Evolutionary conservation across 495 filamentous ascomycete genomes (phyloP).

Genomic region (Jackrogersella minutella): DNA sequence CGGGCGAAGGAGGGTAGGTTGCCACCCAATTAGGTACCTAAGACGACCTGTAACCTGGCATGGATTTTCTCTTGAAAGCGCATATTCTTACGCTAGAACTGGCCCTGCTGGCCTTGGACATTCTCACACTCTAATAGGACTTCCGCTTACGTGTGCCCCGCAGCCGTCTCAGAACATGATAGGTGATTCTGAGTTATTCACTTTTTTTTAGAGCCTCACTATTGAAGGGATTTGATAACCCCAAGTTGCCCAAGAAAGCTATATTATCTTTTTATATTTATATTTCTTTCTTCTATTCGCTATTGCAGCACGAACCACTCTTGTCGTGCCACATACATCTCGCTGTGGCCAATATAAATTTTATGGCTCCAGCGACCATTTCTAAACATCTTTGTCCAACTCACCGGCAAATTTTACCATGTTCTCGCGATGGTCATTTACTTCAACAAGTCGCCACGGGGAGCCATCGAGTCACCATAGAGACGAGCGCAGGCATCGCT

Average conservation of each 20-base stretch:
- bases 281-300: constrained; percentile 6
- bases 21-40: constrained; percentile 32
- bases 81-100: constrained; percentile 16
- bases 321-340: constrained; percentile 26
- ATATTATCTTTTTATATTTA: not conserved
- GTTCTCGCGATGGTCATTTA: constrained; percentile 28
- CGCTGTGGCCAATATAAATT: constrained; percentile 10
- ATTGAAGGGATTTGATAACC: constrained; percentile 1
- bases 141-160: constrained; percentile 24
- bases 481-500: constrained; percentile 15
- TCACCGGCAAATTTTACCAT: constrained; percentile 17
- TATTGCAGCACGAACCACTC: constrained; percentile 19
- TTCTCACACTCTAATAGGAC: constrained; percentile 11
- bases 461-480: constrained; percentile 13
- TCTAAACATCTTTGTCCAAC: not conserved
- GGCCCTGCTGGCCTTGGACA: not conserved
- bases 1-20: constrained; percentile 14
- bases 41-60: not conserved
- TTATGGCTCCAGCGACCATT: constrained; percentile 6
- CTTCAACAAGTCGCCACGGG: constrained; percentile 1
- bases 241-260: constrained; percentile 5
- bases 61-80: not conserved
- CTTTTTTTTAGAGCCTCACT: constrained; percentile 13
- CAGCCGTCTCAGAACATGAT: constrained; percentile 17
- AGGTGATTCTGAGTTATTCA: constrained; percentile 3